Conservation (phyloP, 345 rosid genomes). For the Euphorbia lathyris region DNA sequence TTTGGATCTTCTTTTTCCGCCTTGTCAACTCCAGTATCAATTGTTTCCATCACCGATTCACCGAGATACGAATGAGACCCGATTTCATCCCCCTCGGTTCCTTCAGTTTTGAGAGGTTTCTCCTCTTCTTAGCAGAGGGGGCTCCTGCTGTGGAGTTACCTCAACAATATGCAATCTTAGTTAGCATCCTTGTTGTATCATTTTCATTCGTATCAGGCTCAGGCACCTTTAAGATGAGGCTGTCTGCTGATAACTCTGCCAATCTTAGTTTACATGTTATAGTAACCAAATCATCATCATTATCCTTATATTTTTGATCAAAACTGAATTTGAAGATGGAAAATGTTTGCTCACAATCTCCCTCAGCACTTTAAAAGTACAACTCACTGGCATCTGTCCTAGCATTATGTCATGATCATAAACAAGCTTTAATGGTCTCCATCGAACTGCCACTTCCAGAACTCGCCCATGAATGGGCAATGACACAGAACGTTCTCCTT, state of each 20-base stretch:
- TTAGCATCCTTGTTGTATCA: conserved; percentile 75
- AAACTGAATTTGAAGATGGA: conserved; percentile 79
- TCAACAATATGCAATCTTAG: conserved; percentile 89
- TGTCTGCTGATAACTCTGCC: conserved; percentile 69
- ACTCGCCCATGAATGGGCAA: conserved; percentile 19
- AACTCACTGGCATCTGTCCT: conserved; percentile 79
- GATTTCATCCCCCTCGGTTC: conserved; percentile 51
- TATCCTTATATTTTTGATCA: conserved; percentile 86
- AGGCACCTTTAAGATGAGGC: conserved; percentile 43
- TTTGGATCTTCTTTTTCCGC: conserved; percentile 45
- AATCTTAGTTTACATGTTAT: conserved; percentile 80
- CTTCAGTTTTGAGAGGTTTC: conserved; percentile 56
- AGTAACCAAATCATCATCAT: conserved; percentile 94
- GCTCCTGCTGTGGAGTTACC: conserved; percentile 92
- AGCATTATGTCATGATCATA: conserved; percentile 91
- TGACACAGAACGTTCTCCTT: conserved; percentile 27
- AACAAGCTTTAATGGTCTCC: conserved; percentile 88
- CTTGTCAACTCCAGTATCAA: conserved; percentile 48
- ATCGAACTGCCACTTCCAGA: conserved; percentile 38
- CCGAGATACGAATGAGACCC: conserved; percentile 45
- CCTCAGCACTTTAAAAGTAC: conserved; percentile 70
- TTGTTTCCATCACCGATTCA: conserved; percentile 46
- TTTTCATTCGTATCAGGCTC: conserved; percentile 55
- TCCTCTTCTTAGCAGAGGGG: conserved; percentile 64
- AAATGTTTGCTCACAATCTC: conserved; percentile 77